Conservation (phyloP, 257 asterid species). For the Fraxinus pennsylvanica region DNA sequence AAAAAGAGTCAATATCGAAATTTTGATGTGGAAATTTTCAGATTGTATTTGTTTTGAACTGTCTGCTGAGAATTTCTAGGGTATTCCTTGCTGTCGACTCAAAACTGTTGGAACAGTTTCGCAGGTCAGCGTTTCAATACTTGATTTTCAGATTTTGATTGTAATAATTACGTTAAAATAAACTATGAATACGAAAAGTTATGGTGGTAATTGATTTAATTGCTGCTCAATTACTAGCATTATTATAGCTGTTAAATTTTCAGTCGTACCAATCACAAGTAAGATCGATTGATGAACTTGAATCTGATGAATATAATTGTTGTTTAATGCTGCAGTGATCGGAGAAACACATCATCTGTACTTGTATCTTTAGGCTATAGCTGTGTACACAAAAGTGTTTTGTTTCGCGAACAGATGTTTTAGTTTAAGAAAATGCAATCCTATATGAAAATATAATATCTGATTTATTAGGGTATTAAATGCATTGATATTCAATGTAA, state of each 20-base stretch:
- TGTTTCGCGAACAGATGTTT: background rate
- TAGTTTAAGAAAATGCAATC: background rate
- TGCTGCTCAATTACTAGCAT: slow-evolving; percentile 15
- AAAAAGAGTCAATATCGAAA: too few species aligned
- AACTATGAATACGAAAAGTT: slow-evolving; percentile 17
- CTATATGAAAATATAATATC: background rate
- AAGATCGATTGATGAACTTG: background rate
- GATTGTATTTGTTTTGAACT: background rate
- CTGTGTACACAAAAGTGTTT: too few species aligned
- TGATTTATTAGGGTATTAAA: background rate
- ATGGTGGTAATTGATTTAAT: slow-evolving; percentile 14
- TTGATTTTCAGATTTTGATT: background rate
- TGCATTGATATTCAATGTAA: background rate
- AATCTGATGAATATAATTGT: background rate
- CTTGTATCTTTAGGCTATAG: slow-evolving; percentile 1
- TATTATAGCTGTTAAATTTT: slow-evolving; percentile 12
- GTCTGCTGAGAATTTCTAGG: slow-evolving; percentile 12
- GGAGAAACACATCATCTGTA: background rate
- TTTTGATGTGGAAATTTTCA: background rate
- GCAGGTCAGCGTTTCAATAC: slow-evolving; percentile 29
- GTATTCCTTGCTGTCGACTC: slow-evolving; percentile 15
- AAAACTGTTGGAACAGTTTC: slow-evolving; percentile 11
- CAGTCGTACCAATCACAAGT: background rate
- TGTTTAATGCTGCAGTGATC: background rate
- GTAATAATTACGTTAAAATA: background rate